Evolutionary conservation across 202 grass and related monocot genomes (phyloP).

Genomic region (Carex sylvatica): DNA sequence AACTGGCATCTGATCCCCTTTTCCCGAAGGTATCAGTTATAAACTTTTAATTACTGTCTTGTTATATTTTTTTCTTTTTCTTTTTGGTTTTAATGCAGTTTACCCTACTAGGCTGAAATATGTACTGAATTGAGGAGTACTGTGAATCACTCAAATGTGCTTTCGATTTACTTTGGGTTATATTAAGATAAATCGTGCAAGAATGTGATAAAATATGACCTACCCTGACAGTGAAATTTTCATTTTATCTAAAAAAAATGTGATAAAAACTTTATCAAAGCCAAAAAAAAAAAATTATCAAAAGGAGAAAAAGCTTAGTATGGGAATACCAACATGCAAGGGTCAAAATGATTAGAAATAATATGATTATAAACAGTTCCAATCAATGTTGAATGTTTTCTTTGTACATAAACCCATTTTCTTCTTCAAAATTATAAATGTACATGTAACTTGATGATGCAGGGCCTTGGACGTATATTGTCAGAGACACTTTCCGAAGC

Average conservation of each 20-base stretch:
- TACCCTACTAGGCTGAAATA: not conserved
- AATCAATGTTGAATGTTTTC: not conserved
- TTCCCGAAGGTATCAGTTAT: slow-evolving; percentile 59
- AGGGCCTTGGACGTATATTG: slow-evolving; percentile 52
- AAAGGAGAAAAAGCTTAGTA: not conserved
- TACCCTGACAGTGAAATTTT: not conserved
- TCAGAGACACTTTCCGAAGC: slow-evolving; percentile 48
- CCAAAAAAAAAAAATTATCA: no score
- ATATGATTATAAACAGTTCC: not conserved
- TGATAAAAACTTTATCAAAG: not conserved
- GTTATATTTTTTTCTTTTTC: not conserved
- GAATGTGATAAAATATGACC: not conserved
- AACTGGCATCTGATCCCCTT: slow-evolving; percentile 40
- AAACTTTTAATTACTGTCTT: not conserved
- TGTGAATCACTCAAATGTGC: not conserved
- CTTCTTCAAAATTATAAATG: not conserved
- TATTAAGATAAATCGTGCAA: not conserved
- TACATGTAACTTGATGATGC: slow-evolving; percentile 6
- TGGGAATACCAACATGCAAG: not conserved
- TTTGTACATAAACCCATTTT: not conserved
- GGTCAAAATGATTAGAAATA: not conserved
- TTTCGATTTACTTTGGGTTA: not conserved
- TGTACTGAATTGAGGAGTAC: not conserved
- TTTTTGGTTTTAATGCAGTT: not conserved
- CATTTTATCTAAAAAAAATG: not conserved